Conservation (phyloP, 805 yeast species). For the Tetrapisispora phaffii region DNA sequence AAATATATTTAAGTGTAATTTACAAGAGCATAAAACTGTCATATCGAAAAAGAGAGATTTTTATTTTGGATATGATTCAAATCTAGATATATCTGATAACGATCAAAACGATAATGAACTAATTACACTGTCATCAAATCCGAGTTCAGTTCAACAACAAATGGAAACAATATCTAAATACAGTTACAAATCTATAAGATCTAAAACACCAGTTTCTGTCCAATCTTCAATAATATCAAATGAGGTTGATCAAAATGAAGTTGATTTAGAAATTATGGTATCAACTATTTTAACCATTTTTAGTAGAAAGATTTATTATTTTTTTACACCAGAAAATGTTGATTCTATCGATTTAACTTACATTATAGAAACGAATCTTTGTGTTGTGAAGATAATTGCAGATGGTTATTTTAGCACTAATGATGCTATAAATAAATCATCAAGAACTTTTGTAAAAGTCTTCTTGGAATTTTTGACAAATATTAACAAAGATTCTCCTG, state of each 20-base stretch:
- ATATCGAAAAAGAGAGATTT: background rate
- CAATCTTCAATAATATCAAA: background rate
- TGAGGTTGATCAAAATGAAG: slow-evolving; percentile 7
- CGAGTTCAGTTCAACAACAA: background rate
- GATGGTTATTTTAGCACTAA: slow-evolving; percentile 31
- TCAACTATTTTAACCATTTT: slow-evolving; percentile 17
- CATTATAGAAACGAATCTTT: slow-evolving; percentile 8
- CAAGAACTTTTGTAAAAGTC: slow-evolving; percentile 28
- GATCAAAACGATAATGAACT: background rate
- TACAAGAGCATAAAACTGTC: background rate
- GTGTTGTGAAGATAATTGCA: slow-evolving; percentile 27
- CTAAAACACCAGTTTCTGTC: background rate
- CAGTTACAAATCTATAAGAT: background rate
- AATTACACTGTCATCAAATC: background rate
- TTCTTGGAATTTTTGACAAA: slow-evolving; percentile 8
- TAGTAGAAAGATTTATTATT: slow-evolving; percentile 13
- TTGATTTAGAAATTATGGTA: slow-evolving; percentile 13
- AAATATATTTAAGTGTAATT: background rate
- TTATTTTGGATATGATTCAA: background rate
- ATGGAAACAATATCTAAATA: background rate
- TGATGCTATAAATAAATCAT: slow-evolving; percentile 25
- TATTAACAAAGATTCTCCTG: slow-evolving; percentile 15
- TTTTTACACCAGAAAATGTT: slow-evolving; percentile 6
- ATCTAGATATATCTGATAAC: background rate
- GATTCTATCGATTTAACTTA: slow-evolving; percentile 4